phyloP scores from a whole-genome alignment of 192 early-diverging fungal genomes.

The Funneliformis geosporum region DNA sequence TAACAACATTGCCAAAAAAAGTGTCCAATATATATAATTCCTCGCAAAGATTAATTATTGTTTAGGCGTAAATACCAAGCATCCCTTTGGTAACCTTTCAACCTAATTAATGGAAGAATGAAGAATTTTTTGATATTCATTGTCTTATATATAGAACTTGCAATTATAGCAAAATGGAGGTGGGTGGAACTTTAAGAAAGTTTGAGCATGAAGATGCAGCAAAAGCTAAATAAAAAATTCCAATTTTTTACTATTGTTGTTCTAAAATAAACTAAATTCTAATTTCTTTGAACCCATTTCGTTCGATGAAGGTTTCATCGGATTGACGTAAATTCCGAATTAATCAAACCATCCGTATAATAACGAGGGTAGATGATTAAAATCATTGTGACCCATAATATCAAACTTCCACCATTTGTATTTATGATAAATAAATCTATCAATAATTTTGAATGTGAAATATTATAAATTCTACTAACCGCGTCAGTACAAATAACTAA shows the following conservation, averaged over 20 bases:
- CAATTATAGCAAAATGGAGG: too few relatives aligned
- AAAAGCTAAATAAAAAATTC: background rate
- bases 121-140: too few relatives aligned
- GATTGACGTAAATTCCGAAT: background rate
- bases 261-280: background rate
- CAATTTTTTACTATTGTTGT: background rate
- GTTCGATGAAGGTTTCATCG: background rate
- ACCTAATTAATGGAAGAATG: too few relatives aligned
- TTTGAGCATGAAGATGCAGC: too few relatives aligned
- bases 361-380: constrained; percentile 29
- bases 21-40: too few relatives aligned
- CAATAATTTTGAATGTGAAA: background rate
- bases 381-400: constrained; percentile 15
- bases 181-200: too few relatives aligned
- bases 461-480: background rate
- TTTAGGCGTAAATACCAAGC: too few relatives aligned
- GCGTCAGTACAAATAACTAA: background rate
- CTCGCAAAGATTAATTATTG: too few relatives aligned
- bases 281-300: background rate
- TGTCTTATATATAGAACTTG: too few relatives aligned
- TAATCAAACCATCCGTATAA: background rate
- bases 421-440: background rate
- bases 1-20: too few relatives aligned
- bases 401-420: background rate
- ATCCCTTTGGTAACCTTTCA: too few relatives aligned